Percentiles rank a stretch among this genome's conserved stretches.
Evolutionary conservation across 495 filamentous ascomycete species (phyloP).

Genomic region (Paragyromitra xinjiangensis): DNA sequence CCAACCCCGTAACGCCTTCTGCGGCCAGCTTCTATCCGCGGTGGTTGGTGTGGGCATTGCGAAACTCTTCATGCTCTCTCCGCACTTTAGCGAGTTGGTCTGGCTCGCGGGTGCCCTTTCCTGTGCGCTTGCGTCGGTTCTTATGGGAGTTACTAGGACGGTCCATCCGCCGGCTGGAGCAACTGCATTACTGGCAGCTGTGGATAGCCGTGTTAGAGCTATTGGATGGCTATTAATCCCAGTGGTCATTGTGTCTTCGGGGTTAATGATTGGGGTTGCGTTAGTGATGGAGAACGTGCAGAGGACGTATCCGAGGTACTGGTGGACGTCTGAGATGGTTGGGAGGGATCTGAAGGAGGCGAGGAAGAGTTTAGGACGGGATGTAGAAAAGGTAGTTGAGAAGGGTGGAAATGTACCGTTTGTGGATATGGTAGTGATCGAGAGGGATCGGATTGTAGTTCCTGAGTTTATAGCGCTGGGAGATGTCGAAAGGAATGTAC

Average conservation of each 20-base stretch:
- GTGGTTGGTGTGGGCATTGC: constrained; percentile 72
- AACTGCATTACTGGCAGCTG: constrained; percentile 80
- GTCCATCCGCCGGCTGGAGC: constrained; percentile 90
- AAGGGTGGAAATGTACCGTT: not conserved
- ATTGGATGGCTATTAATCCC: constrained; percentile 80
- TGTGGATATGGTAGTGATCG: constrained; percentile 25
- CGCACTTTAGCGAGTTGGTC: constrained; percentile 63
- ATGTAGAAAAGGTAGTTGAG: constrained; percentile 14
- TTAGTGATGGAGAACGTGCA: constrained; percentile 79
- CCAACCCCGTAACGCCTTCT: constrained; percentile 79
- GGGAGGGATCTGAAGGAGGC: constrained; percentile 49
- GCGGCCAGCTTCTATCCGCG: constrained; percentile 75
- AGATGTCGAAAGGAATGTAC: constrained; percentile 47
- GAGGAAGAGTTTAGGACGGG: not conserved
- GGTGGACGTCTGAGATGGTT: constrained; percentile 70
- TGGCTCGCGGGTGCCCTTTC: constrained; percentile 76
- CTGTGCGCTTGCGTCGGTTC: constrained; percentile 71
- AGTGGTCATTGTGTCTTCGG: constrained; percentile 71
- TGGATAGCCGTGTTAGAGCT: constrained; percentile 64
- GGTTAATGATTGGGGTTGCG: constrained; percentile 72
- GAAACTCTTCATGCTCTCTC: constrained; percentile 74
- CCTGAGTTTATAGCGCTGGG: constrained; percentile 51
- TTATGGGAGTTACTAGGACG: constrained; percentile 81
- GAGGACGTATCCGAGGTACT: constrained; percentile 79
- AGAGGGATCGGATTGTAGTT: constrained; percentile 45